A percentile compares a stretch with the other conserved stretches of the same genome.
Conservation (phyloP, 371 early-diverging fungal genomes). For the Apophysomyces sp. region DNA sequence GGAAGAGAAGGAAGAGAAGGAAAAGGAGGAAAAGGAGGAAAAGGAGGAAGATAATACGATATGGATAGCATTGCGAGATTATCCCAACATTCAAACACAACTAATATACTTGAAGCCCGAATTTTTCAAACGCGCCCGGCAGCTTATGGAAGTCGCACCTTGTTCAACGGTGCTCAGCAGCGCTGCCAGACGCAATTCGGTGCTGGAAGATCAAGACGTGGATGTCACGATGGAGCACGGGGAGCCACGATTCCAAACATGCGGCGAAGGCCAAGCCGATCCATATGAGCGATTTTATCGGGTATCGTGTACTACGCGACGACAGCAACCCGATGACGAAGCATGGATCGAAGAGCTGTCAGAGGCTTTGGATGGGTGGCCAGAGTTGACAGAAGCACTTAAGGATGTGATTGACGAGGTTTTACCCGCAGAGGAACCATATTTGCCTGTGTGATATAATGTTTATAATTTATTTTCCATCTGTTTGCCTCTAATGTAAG, state of each 20-base stretch:
- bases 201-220: slow-evolving; percentile 23
- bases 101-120: slow-evolving; percentile 26
- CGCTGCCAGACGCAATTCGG: slow-evolving; percentile 36
- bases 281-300: slow-evolving; percentile 17
- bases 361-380: slow-evolving; percentile 38
- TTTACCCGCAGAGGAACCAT: not conserved
- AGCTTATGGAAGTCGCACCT: slow-evolving; percentile 30
- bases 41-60: not conserved
- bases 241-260: slow-evolving; percentile 21
- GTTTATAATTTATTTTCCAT: not conserved
- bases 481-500: slow-evolving; percentile 15
- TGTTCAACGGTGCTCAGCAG: slow-evolving; percentile 19
- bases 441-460: not conserved
- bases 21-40: slow-evolving; percentile 5
- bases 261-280: slow-evolving; percentile 14
- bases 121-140: slow-evolving; percentile 40
- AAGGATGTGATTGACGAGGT: slow-evolving; percentile 21
- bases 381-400: slow-evolving; percentile 36
- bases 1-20: slow-evolving; percentile 15
- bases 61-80: slow-evolving; percentile 19
- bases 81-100: slow-evolving; percentile 29
- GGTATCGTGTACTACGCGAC: slow-evolving; percentile 29
- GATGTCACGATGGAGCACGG: slow-evolving; percentile 1
- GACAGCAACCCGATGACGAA: slow-evolving; percentile 44
- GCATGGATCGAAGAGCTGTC: slow-evolving; percentile 31